phyloP scores from a whole-genome alignment of 1,284 basidiomycete species.

The Ustilago esculenta region DNA sequence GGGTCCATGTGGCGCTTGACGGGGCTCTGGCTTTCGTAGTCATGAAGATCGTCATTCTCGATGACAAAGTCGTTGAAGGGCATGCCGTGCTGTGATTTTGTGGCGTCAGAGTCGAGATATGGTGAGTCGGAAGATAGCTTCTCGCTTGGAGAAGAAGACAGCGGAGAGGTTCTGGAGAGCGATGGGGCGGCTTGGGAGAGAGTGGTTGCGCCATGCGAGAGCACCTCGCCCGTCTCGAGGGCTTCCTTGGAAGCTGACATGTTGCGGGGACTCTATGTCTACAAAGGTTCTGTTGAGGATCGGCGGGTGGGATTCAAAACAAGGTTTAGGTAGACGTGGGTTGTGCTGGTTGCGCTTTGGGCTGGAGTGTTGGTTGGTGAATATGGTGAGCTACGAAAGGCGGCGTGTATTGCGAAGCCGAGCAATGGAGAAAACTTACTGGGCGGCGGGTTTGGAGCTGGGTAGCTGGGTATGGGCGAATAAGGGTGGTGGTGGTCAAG shows the following conservation, averaged over 20 bases:
- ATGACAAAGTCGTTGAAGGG: slow-evolving; percentile 49
- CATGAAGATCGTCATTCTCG: slow-evolving; percentile 48
- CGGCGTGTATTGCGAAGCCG: too few relatives aligned
- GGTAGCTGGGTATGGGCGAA: too few relatives aligned
- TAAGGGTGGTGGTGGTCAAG: too few relatives aligned
- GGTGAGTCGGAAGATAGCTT: slow-evolving; percentile 24
- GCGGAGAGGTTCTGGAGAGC: slow-evolving; percentile 16
- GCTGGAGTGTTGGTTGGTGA: too few relatives aligned
- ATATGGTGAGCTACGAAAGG: too few relatives aligned
- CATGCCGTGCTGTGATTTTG: slow-evolving; percentile 21
- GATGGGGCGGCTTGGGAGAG: slow-evolving; percentile 10
- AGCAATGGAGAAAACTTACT: too few relatives aligned
- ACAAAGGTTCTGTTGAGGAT: background rate
- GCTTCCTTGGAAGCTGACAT: slow-evolving; percentile 17
- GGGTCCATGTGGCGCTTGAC: slow-evolving; percentile 27
- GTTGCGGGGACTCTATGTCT: background rate
- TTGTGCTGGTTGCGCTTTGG: too few relatives aligned
- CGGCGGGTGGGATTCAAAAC: too few relatives aligned
- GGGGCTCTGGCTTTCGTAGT: slow-evolving; percentile 33
- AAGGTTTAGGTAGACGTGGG: too few relatives aligned
- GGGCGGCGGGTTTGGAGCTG: too few relatives aligned
- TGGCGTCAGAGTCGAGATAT: slow-evolving; percentile 24
- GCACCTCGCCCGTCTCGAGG: slow-evolving; percentile 11
- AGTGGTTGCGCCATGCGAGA: slow-evolving; percentile 5
- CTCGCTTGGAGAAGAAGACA: slow-evolving; percentile 16